phyloP scores from a whole-genome alignment of 202 grass and related monocot genomes.

The Schoenoplectus triqueter region DNA sequence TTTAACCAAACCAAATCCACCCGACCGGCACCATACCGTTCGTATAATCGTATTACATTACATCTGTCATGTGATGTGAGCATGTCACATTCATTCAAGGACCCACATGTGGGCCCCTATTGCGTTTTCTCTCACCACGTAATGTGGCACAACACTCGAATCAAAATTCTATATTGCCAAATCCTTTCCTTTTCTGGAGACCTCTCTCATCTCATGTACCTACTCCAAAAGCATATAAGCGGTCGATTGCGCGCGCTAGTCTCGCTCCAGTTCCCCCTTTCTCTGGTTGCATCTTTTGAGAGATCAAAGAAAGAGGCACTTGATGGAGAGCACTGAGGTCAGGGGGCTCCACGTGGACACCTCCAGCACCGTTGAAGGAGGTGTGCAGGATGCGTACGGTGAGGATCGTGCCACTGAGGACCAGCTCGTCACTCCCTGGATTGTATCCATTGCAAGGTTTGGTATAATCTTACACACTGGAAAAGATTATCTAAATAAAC shows the following conservation, averaged over 20 bases:
- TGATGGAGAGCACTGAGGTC: conserved; percentile 34
- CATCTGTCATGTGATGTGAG: not conserved
- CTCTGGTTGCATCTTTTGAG: not conserved
- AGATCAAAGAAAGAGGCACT: not conserved
- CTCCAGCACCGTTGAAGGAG: conserved; percentile 54
- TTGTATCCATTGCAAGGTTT: conserved; percentile 72
- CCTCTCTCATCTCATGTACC: conserved; percentile 16
- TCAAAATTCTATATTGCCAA: not conserved
- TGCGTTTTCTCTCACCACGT: conserved; percentile 11
- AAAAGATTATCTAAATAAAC: too few species aligned
- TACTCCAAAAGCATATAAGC: conserved; percentile 14
- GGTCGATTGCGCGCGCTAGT: not conserved
- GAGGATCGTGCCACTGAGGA: conserved; percentile 88
- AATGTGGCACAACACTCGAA: conserved; percentile 12
- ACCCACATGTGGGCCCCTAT: not conserved
- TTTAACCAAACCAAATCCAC: not conserved
- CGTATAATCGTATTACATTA: not conserved
- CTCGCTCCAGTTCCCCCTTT: not conserved
- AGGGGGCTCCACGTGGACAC: conserved; percentile 42
- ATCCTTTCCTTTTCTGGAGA: not conserved
- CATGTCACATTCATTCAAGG: not conserved
- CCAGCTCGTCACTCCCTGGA: conserved; percentile 85
- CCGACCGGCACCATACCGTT: not conserved
- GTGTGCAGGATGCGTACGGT: conserved; percentile 85
- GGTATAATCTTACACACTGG: not conserved